Conservation (phyloP, 192 early-diverging fungal genomes). For the Linderina pennispora region DNA sequence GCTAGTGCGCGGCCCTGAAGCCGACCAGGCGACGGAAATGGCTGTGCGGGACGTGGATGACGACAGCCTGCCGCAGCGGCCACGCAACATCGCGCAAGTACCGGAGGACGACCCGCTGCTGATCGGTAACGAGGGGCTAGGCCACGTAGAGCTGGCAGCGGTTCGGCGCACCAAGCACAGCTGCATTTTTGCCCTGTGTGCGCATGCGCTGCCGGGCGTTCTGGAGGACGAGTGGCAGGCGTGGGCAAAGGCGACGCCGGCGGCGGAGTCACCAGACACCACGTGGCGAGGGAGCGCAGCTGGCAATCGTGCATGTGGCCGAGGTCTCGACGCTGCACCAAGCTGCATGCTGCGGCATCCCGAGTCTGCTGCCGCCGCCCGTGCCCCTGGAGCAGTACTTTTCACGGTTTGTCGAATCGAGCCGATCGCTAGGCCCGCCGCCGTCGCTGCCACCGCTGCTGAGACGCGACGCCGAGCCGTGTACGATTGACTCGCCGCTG, state of each 20-base stretch:
- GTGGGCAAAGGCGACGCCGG: no score
- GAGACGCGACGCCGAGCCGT: neutral
- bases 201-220: conserved; percentile 28
- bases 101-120: conserved; percentile 36
- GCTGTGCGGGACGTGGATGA: neutral
- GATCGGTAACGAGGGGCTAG: conserved; percentile 45
- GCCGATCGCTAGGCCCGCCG: conserved; percentile 21
- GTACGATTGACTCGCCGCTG: conserved; percentile 7
- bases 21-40: neutral
- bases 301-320: conserved; percentile 42
- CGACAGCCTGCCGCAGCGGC: conserved; percentile 2
- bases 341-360: conserved; percentile 27
- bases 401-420: conserved; percentile 12
- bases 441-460: conserved; percentile 26
- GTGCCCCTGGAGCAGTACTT: conserved; percentile 37
- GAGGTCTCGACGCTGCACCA: conserved; percentile 44
- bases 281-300: conserved; percentile 3
- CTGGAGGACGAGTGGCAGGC: conserved; percentile 23
- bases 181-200: conserved; percentile 41
- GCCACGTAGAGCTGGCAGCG: conserved; percentile 28
- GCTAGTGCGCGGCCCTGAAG: conserved; percentile 29
- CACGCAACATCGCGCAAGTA: conserved; percentile 10
- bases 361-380: conserved; percentile 30
- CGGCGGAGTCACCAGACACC: no score
- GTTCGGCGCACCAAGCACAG: conserved; percentile 7